Conservation (phyloP, 2,329 filamentous ascomycete species). For the Nemania diffusa region DNA sequence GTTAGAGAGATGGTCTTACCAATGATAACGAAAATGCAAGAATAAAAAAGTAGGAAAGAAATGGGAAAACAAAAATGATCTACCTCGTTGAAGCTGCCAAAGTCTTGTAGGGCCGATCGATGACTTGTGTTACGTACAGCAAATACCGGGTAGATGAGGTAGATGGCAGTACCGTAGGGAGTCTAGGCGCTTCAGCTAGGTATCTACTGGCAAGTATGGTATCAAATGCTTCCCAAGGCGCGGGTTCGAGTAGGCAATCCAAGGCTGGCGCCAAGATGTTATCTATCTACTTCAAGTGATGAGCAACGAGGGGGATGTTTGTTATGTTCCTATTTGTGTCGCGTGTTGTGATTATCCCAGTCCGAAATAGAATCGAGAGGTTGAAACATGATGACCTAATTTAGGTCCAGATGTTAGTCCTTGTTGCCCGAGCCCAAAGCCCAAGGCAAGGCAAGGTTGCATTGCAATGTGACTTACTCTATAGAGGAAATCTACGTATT, state of each 20-base stretch:
- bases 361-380: constrained; percentile 3
- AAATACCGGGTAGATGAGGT: neutral
- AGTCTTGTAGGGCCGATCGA: neutral
- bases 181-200: neutral
- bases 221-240: neutral
- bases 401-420: constrained; percentile 10
- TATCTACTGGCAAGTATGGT: no score
- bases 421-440: constrained; percentile 13
- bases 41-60: neutral
- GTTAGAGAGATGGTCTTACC: neutral
- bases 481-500: no score
- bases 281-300: neutral
- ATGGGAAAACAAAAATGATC: neutral
- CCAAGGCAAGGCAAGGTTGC: constrained; percentile 13
- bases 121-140: neutral
- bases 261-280: neutral
- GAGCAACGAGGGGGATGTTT: neutral
- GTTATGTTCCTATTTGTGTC: neutral
- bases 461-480: neutral
- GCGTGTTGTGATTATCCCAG: neutral
- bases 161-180: no score
- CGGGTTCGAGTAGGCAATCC: neutral
- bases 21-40: neutral
- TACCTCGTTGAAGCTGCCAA: neutral
- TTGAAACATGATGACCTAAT: constrained; percentile 24